Evolutionary conservation across 163 green algal species (phyloP).

Genomic region (Chloromonas sp.): DNA sequence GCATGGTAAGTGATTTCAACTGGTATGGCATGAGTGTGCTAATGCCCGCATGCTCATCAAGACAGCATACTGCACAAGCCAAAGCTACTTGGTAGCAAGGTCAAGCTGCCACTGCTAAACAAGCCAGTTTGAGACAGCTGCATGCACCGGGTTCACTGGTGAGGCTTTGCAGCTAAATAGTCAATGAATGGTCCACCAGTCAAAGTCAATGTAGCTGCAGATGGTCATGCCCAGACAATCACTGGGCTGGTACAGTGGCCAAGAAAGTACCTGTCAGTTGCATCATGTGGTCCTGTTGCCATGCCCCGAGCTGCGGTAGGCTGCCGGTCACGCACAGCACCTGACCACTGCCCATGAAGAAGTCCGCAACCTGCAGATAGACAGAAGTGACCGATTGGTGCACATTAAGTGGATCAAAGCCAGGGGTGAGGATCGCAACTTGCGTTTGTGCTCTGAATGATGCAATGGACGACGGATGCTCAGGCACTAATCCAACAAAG

Average conservation of each 20-base stretch:
- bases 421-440: too few relatives aligned
- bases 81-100: too few relatives aligned
- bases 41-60: neutral
- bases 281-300: slow-evolving; percentile 62
- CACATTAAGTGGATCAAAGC: too few relatives aligned
- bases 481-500: too few relatives aligned
- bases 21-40: too few relatives aligned
- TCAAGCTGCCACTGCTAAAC: neutral
- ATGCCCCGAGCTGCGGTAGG: slow-evolving; percentile 67
- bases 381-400: too few relatives aligned
- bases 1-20: too few relatives aligned
- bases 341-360: slow-evolving; percentile 53
- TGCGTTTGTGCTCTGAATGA: too few relatives aligned
- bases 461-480: too few relatives aligned
- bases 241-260: neutral
- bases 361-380: slow-evolving; percentile 46
- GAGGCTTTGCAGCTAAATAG: neutral
- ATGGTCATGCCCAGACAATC: too few relatives aligned
- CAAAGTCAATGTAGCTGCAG: too few relatives aligned
- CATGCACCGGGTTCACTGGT: neutral
- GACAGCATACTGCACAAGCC: neutral
- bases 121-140: neutral
- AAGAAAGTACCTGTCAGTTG: slow-evolving; percentile 34
- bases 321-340: slow-evolving; percentile 62
- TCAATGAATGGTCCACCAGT: too few relatives aligned